Evolutionary conservation across 805 yeast genomes (phyloP).

Genomic region (Saccharomycopsis babjevae): DNA sequence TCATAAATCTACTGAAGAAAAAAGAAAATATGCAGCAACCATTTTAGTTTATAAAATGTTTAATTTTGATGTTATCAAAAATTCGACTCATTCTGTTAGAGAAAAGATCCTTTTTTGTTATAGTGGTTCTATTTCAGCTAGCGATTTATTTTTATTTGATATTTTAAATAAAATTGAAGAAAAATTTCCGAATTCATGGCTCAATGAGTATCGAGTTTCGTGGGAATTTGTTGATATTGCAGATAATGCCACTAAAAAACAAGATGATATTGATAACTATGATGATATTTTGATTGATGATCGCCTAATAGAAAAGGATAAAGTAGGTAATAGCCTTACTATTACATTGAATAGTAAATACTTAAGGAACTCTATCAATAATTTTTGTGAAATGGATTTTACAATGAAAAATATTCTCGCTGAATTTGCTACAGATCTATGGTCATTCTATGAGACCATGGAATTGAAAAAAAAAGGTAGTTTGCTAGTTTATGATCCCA

Average conservation of each 20-base stretch:
- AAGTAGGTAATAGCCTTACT: constrained; percentile 22
- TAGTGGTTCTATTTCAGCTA: constrained; percentile 49
- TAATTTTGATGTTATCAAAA: constrained; percentile 33
- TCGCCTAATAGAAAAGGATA: not conserved
- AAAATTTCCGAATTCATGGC: constrained; percentile 46
- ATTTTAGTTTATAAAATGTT: constrained; percentile 41
- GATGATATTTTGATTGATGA: not conserved
- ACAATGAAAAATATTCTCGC: not conserved
- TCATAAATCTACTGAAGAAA: constrained; percentile 21
- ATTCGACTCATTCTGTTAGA: constrained; percentile 39
- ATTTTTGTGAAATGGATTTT: constrained; percentile 23
- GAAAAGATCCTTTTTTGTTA: constrained; percentile 43
- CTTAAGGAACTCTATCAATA: constrained; percentile 38
- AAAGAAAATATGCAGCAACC: constrained; percentile 33
- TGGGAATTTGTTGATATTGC: constrained; percentile 45
- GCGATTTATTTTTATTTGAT: constrained; percentile 52
- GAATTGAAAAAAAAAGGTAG: not conserved
- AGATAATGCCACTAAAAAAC: constrained; percentile 19
- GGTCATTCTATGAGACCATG: not conserved
- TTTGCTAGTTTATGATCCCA: constrained; percentile 47
- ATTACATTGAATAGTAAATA: constrained; percentile 41
- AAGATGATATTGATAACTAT: not conserved
- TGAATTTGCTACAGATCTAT: not conserved
- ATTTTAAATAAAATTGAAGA: constrained; percentile 52
- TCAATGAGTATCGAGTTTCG: constrained; percentile 38